phyloP scores from a whole-genome alignment of 116 monocot genomes.

The Dioscorea cayenensis region DNA sequence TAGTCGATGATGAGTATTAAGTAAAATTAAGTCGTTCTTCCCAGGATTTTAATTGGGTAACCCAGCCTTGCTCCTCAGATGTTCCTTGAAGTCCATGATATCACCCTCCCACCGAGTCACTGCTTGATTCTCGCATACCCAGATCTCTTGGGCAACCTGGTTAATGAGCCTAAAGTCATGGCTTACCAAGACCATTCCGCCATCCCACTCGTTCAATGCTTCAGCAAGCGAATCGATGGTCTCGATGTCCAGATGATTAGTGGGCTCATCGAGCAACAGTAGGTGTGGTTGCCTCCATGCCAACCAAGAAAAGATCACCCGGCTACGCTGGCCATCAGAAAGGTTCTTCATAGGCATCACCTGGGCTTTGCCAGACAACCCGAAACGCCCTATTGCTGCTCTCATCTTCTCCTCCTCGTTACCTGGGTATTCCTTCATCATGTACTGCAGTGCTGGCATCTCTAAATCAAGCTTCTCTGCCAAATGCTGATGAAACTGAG shows the following conservation, averaged over 20 bases:
- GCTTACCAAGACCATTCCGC: slow-evolving; percentile 88
- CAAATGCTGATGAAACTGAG: slow-evolving; percentile 94
- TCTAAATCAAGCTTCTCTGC: slow-evolving; percentile 91
- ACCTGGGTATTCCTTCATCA: slow-evolving; percentile 88
- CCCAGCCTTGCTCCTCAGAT: slow-evolving; percentile 76
- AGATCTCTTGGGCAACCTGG: slow-evolving; percentile 84
- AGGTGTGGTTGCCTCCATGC: slow-evolving; percentile 89
- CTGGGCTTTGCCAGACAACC: slow-evolving; percentile 86
- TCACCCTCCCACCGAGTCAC: slow-evolving; percentile 80
- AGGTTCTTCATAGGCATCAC: slow-evolving; percentile 98
- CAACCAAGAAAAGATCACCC: slow-evolving; percentile 95
- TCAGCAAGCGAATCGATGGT: slow-evolving; percentile 95
- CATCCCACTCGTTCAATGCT: slow-evolving; percentile 94
- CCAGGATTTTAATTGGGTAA: slow-evolving; percentile 13
- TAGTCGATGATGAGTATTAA: no score
- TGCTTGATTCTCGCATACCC: slow-evolving; percentile 84
- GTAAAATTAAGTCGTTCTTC: no score
- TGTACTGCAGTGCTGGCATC: slow-evolving; percentile 74
- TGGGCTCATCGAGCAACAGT: slow-evolving; percentile 94
- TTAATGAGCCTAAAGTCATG: slow-evolving; percentile 90
- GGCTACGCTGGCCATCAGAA: slow-evolving; percentile 88
- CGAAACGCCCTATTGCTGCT: slow-evolving; percentile 72
- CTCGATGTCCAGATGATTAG: slow-evolving; percentile 96
- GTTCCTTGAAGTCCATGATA: slow-evolving; percentile 85
- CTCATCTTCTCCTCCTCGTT: slow-evolving; percentile 94